These are phyloP conservation scores for Chenopodium formosanum DNA, from an alignment of 148 eudicot genomes.

Conservation along the genomic window DNA sequence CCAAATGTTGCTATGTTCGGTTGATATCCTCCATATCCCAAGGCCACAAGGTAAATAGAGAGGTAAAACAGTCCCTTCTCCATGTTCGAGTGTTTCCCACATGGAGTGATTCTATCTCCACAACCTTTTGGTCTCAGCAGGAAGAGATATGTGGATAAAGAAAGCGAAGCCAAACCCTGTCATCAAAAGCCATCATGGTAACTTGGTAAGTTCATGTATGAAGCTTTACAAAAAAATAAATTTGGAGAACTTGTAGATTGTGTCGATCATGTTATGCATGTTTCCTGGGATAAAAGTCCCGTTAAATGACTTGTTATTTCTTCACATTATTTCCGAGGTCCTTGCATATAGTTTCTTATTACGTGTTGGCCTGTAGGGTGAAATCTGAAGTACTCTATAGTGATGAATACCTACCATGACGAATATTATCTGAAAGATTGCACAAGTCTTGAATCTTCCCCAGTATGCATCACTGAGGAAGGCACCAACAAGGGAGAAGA, in stretches of 20 bases:
- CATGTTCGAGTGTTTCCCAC: constrained; percentile 62
- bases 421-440: constrained; percentile 71
- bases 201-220: neutral
- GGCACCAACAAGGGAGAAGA: constrained; percentile 87
- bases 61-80: constrained; percentile 68
- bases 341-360: too few species aligned
- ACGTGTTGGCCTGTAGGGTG: neutral
- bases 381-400: neutral
- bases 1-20: constrained; percentile 90
- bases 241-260: neutral
- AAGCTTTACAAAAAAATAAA: neutral
- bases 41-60: constrained; percentile 74
- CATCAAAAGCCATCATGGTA: constrained; percentile 11
- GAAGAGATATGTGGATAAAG: constrained; percentile 58
- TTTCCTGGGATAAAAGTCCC: neutral
- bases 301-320: neutral
- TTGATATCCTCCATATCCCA: constrained; percentile 91
- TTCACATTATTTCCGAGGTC: neutral
- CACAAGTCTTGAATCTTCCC: constrained; percentile 92
- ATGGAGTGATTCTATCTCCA: constrained; percentile 46
- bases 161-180: constrained; percentile 66
- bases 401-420: constrained; percentile 54
- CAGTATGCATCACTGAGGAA: constrained; percentile 90
- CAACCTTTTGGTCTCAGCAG: constrained; percentile 74
- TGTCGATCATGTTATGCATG: neutral